Conservation (phyloP, 2,329 filamentous ascomycete genomes). For the Ascochyta koolunga region DNA sequence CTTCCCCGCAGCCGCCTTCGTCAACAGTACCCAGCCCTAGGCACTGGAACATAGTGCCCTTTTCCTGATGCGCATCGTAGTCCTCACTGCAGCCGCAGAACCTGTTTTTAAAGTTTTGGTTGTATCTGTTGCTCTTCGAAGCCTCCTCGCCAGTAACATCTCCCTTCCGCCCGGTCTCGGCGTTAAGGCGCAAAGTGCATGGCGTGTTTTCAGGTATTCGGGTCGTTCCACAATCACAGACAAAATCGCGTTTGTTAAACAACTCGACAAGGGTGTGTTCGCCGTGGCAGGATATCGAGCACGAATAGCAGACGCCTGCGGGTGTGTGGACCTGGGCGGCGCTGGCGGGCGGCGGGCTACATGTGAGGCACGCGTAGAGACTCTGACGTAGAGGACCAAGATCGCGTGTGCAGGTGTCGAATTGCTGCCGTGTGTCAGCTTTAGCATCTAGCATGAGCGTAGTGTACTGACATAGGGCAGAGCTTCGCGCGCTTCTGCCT, state of each 20-base stretch:
- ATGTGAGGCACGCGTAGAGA: slow-evolving; percentile 92
- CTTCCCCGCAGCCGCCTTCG: slow-evolving; percentile 89
- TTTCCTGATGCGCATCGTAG: slow-evolving; percentile 87
- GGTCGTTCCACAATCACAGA: slow-evolving; percentile 93
- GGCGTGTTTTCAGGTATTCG: slow-evolving; percentile 73
- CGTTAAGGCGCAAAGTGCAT: slow-evolving; percentile 77
- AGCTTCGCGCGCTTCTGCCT: slow-evolving; percentile 92
- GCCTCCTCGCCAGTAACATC: slow-evolving; percentile 77
- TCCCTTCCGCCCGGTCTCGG: slow-evolving; percentile 75
- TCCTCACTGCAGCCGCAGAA: slow-evolving; percentile 91
- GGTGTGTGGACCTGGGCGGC: slow-evolving; percentile 68
- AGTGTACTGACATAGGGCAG: slow-evolving; percentile 77
- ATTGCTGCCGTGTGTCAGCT: slow-evolving; percentile 66
- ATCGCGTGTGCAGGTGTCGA: slow-evolving; percentile 90
- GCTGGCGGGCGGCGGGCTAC: slow-evolving; percentile 77
- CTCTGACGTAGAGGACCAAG: slow-evolving; percentile 86
- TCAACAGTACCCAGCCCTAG: slow-evolving; percentile 80
- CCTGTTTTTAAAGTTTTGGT: slow-evolving; percentile 90
- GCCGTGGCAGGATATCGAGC: slow-evolving; percentile 94
- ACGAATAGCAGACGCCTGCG: slow-evolving; percentile 93
- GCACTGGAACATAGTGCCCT: slow-evolving; percentile 98
- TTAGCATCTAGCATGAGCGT: slow-evolving; percentile 1
- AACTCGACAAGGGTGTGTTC: slow-evolving; percentile 95
- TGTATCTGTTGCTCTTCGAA: slow-evolving; percentile 80
- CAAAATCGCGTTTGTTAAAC: slow-evolving; percentile 93